These are phyloP conservation scores for Paraphoma chrysanthemicola DNA, from an alignment of 2,329 filamentous ascomycete genomes.

Conservation along the genomic window DNA sequence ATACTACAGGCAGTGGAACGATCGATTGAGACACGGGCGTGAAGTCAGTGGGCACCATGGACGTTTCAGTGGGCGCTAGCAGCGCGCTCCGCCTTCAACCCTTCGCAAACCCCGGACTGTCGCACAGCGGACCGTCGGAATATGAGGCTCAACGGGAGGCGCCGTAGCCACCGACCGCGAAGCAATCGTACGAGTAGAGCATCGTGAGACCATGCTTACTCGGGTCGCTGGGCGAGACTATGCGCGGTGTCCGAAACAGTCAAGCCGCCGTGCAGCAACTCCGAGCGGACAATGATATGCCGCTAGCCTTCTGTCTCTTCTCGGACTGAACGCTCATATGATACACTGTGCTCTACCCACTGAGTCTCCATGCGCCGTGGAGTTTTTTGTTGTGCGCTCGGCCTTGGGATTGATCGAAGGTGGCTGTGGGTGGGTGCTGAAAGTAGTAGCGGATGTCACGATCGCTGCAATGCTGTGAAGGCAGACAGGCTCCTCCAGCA, in stretches of 20 bases:
- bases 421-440: no score
- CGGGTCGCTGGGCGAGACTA: not conserved
- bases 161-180: not conserved
- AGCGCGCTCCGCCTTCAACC: not conserved
- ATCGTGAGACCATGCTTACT: not conserved
- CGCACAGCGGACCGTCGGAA: not conserved
- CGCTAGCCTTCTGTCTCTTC: not conserved
- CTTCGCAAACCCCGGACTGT: not conserved
- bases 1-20: no score
- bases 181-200: not conserved
- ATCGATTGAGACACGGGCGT: no score
- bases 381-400: no score
- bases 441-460: no score
- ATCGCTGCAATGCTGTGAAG: no score
- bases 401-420: no score
- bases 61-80: not conserved
- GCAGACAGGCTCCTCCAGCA: no score
- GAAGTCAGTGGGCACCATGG: not conserved
- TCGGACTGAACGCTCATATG: no score
- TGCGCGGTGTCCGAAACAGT: not conserved
- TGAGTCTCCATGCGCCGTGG: no score
- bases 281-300: not conserved
- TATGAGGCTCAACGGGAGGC: not conserved
- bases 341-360: no score
- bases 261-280: not conserved